Evolutionary conservation across 129 eudicot species (phyloP), one percentile per base, ranked within the genome.

Genomic region (Heracleum sosnowskyi): DNA sequence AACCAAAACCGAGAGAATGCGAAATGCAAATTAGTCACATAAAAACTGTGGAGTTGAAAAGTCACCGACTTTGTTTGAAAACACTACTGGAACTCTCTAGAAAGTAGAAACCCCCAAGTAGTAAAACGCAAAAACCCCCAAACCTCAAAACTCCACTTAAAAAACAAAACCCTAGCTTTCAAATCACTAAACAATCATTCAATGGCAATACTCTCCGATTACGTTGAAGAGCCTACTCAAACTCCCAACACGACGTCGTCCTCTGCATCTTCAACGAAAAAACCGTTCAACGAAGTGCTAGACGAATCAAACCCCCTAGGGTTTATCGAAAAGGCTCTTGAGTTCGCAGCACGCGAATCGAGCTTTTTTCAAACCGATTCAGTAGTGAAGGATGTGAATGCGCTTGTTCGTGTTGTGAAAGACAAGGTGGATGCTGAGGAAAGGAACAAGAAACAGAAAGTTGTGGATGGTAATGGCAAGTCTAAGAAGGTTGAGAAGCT

Each of bases 171-270:
- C 73, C 79, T 51, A 68, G 39, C 20, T 64, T 64, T 68, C 6
- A 11, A 18, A 13, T 66, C 35, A 60, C 18, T 4, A 0, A 60
- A 60, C 33, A 15, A 28, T 12, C 24, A 53, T 7, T 37, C 81
- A 66, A 93, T 93, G 98, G 98, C 98, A 76, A 86, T 93, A 2
- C 90, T 90, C 69, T 87, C 92, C 24, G 97, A 93, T 0, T 89
- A 84, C 74, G 98, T 89, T 46, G 89, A 82, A 31, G 87, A 83
- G 70, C 85, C 80, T 28, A 83, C 80, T 81, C 83, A 83, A 75
- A 83, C 78, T 53, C 47, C 37, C 79, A 3, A 45, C 77, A 24
- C 85, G 16, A 28, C 87, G 4, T 41, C 76, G 11, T 41, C 76
- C 0, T 72, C 76, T 0, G 11, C 55, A n/a, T 26, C 76, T 2